phyloP scores from a whole-genome alignment of 352 stramenopile genomes.

The Pythium monospermum region DNA sequence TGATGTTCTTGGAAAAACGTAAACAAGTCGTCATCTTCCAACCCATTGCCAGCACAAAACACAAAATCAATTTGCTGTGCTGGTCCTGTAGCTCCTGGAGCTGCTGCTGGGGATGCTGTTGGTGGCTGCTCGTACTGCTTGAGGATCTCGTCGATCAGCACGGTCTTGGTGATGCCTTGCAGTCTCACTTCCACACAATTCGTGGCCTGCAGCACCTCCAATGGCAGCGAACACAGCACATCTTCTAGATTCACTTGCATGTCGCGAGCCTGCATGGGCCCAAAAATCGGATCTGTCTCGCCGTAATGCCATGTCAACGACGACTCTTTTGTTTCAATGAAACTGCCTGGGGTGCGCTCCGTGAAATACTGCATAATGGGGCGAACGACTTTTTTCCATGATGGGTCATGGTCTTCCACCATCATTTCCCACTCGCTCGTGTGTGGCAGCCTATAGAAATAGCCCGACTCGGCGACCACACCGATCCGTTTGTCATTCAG shows the following conservation, averaged over 20 bases:
- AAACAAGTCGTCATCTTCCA: slow-evolving; percentile 85
- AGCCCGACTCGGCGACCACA: slow-evolving; percentile 55
- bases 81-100: not conserved
- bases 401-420: slow-evolving; percentile 49
- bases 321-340: slow-evolving; percentile 60
- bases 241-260: slow-evolving; percentile 88
- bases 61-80: slow-evolving; percentile 69
- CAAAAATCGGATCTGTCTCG: slow-evolving; percentile 71
- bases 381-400: slow-evolving; percentile 67
- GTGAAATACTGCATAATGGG: slow-evolving; percentile 77
- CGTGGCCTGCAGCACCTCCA: slow-evolving; percentile 77
- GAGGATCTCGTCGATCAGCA: slow-evolving; percentile 59
- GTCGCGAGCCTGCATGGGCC: slow-evolving; percentile 77
- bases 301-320: slow-evolving; percentile 67
- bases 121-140: slow-evolving; percentile 31
- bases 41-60: slow-evolving; percentile 78
- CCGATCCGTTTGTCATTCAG: slow-evolving; percentile 49
- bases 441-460: slow-evolving; percentile 52
- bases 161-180: slow-evolving; percentile 58
- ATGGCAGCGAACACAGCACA: slow-evolving; percentile 71
- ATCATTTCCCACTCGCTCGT: slow-evolving; percentile 53
- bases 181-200: slow-evolving; percentile 71
- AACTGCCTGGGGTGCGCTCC: slow-evolving; percentile 61
- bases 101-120: slow-evolving; percentile 8
- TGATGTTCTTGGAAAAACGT: slow-evolving; percentile 75